Percentiles rank a stretch among this genome's conserved stretches.
Evolutionary conservation across 352 stramenopile genomes (phyloP).

Genomic region (Peronosclerospora sorghi): DNA sequence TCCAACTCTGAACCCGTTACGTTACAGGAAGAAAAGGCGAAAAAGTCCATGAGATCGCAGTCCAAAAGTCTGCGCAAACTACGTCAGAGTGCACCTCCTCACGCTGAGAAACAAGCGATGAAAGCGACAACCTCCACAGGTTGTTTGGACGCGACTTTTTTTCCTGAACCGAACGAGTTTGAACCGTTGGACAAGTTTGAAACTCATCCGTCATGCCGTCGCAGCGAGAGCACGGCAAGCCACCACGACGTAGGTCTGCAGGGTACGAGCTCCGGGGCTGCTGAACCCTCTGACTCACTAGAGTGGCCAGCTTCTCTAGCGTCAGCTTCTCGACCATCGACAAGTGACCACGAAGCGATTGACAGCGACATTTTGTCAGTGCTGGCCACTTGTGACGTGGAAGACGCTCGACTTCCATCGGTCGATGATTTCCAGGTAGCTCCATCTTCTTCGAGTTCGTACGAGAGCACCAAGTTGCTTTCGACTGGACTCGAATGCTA

Average conservation of each 20-base stretch:
- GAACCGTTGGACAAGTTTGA: slow-evolving; percentile 19
- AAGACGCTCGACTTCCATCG: slow-evolving; percentile 23
- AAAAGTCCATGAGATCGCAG: neutral
- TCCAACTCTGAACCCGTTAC: slow-evolving; percentile 73
- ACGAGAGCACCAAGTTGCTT: slow-evolving; percentile 32
- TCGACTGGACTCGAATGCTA: slow-evolving; percentile 24
- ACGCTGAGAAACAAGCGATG: slow-evolving; percentile 12
- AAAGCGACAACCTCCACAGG: slow-evolving; percentile 26
- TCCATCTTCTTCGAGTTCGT: slow-evolving; percentile 14
- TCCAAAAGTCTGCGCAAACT: slow-evolving; percentile 20
- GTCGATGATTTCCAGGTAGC: slow-evolving; percentile 10
- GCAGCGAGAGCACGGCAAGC: slow-evolving; percentile 24
- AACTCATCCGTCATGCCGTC: slow-evolving; percentile 16
- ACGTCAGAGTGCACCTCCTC: slow-evolving; percentile 25
- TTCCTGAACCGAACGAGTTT: slow-evolving; percentile 24
- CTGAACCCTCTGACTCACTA: slow-evolving; percentile 14
- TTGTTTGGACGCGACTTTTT: slow-evolving; percentile 55
- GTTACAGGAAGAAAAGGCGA: slow-evolving; percentile 1
- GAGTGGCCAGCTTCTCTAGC: slow-evolving; percentile 22
- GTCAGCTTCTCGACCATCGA: slow-evolving; percentile 12
- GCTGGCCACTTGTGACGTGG: slow-evolving; percentile 37
- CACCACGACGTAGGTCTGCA: slow-evolving; percentile 18
- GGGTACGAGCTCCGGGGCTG: slow-evolving; percentile 2
- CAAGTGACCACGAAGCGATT: slow-evolving; percentile 54
- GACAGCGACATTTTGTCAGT: slow-evolving; percentile 71